phyloP scores from a whole-genome alignment of 2,329 filamentous ascomycete species.

The Colletotrichum orbiculare region DNA sequence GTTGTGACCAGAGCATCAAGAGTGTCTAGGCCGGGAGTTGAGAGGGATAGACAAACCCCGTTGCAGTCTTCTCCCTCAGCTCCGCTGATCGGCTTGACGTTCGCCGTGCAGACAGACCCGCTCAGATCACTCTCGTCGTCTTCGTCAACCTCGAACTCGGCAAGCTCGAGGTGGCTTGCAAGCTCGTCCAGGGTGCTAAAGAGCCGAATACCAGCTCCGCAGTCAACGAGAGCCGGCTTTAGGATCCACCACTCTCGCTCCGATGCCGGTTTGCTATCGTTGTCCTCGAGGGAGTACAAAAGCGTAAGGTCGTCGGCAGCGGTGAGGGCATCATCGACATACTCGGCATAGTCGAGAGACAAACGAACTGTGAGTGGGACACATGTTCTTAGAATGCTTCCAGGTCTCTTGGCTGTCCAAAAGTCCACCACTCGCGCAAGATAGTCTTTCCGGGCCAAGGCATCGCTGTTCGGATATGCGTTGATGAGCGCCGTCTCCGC shows the following conservation, averaged over 20 bases:
- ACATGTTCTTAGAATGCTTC: slow-evolving; percentile 45
- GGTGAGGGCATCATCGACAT: slow-evolving; percentile 50
- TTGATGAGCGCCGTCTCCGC: slow-evolving; percentile 47
- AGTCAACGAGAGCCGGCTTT: slow-evolving; percentile 52
- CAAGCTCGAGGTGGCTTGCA: slow-evolving; percentile 48
- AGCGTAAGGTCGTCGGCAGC: slow-evolving; percentile 50
- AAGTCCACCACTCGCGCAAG: slow-evolving; percentile 49
- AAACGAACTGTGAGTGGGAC: slow-evolving; percentile 47
- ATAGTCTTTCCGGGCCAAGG: slow-evolving; percentile 50
- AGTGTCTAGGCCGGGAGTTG: slow-evolving; percentile 42
- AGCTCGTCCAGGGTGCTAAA: slow-evolving; percentile 52
- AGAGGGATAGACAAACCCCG: slow-evolving; percentile 40
- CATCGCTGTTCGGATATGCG: slow-evolving; percentile 53
- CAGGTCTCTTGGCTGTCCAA: slow-evolving; percentile 49
- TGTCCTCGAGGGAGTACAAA: slow-evolving; percentile 48
- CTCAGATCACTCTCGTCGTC: slow-evolving; percentile 43
- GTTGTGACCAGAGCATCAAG: slow-evolving; percentile 47
- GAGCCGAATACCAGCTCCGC: slow-evolving; percentile 51
- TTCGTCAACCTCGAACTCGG: slow-evolving; percentile 45
- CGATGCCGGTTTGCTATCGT: slow-evolving; percentile 41
- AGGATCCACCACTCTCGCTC: slow-evolving; percentile 54
- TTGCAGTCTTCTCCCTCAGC: slow-evolving; percentile 17
- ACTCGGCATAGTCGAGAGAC: slow-evolving; percentile 51
- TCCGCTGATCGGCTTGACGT: not conserved
- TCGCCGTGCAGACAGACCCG: slow-evolving; percentile 15